A percentile compares a stretch with the other conserved stretches of the same genome.
Evolutionary conservation across 768 basidiomycete species (phyloP).

Genomic region (Botryobasidium botryosum): DNA sequence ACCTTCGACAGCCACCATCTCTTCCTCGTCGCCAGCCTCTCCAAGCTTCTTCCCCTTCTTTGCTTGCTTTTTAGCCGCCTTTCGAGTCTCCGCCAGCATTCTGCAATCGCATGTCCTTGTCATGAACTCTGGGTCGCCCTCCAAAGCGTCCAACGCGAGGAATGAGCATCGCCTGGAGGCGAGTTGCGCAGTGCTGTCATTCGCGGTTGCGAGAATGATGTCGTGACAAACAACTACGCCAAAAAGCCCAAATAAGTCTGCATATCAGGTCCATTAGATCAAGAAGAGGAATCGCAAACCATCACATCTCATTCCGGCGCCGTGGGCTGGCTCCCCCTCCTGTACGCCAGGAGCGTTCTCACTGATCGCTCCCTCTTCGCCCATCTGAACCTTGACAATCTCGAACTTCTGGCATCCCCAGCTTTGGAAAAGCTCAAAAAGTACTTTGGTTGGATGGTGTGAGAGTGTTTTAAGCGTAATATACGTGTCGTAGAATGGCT

Average conservation of each 20-base stretch:
- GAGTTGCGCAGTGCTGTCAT: constrained; percentile 27
- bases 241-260: not conserved
- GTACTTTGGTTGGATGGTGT: constrained; percentile 57
- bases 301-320: constrained; percentile 29
- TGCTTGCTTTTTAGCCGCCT: constrained; percentile 26
- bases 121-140: constrained; percentile 46
- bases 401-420: constrained; percentile 53
- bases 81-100: constrained; percentile 20
- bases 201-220: constrained; percentile 39
- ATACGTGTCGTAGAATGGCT: constrained; percentile 65
- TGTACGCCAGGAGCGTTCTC: constrained; percentile 11
- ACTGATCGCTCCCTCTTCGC: constrained; percentile 13
- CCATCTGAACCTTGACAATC: constrained; percentile 27
- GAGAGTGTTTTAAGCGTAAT: constrained; percentile 56
- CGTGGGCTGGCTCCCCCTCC: constrained; percentile 24
- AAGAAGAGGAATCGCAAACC: constrained; percentile 25
- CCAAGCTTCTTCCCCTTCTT: too few relatives aligned
- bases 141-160: constrained; percentile 50
- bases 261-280: constrained; percentile 5
- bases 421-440: constrained; percentile 57
- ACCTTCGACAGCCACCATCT: too few relatives aligned
- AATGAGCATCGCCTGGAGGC: constrained; percentile 34
- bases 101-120: constrained; percentile 52
- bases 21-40: too few relatives aligned
- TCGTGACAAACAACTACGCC: constrained; percentile 52